A percentile compares a stretch with the other conserved stretches of the same genome.
phyloP scores from a whole-genome alignment of 2,329 filamentous ascomycete genomes.

The Colletotrichum neosansevieriae region DNA sequence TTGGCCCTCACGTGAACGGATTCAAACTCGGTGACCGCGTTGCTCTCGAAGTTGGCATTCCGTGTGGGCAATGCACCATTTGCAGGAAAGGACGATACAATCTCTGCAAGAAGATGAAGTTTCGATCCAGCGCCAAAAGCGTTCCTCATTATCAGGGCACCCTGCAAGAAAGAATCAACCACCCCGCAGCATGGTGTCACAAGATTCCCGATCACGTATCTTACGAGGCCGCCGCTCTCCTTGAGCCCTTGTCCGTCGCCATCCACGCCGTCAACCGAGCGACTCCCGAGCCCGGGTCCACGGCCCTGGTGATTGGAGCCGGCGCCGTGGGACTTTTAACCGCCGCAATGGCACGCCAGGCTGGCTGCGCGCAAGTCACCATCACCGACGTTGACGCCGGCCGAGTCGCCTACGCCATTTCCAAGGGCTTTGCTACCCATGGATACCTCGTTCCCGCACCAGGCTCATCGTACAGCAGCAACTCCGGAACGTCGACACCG shows the following conservation, averaged over 20 bases:
- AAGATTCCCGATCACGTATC: constrained; percentile 72
- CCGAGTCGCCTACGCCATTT: constrained; percentile 70
- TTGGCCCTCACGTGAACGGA: constrained; percentile 65
- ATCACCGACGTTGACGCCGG: constrained; percentile 71
- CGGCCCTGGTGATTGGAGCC: constrained; percentile 73
- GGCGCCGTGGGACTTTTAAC: constrained; percentile 73
- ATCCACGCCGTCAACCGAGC: constrained; percentile 72
- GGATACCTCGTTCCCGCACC: constrained; percentile 66
- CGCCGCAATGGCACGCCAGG: constrained; percentile 71
- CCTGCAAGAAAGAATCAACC: constrained; percentile 72
- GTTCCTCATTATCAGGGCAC: constrained; percentile 74
- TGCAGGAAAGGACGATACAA: constrained; percentile 70
- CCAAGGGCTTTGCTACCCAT: constrained; percentile 70
- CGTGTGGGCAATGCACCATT: constrained; percentile 63
- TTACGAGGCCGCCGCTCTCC: constrained; percentile 69
- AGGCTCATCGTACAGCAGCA: constrained; percentile 55
- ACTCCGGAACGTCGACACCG: constrained; percentile 62
- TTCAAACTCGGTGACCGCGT: constrained; percentile 69
- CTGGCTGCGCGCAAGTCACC: constrained; percentile 69
- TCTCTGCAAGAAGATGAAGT: constrained; percentile 71
- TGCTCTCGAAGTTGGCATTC: constrained; percentile 68
- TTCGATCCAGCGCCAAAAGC: constrained; percentile 72
- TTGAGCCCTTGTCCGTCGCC: constrained; percentile 72
- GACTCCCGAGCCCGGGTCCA: constrained; percentile 62
- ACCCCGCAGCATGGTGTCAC: constrained; percentile 72